Conservation (phyloP, 352 stramenopile species). For the Globisporangium takayamanum region DNA sequence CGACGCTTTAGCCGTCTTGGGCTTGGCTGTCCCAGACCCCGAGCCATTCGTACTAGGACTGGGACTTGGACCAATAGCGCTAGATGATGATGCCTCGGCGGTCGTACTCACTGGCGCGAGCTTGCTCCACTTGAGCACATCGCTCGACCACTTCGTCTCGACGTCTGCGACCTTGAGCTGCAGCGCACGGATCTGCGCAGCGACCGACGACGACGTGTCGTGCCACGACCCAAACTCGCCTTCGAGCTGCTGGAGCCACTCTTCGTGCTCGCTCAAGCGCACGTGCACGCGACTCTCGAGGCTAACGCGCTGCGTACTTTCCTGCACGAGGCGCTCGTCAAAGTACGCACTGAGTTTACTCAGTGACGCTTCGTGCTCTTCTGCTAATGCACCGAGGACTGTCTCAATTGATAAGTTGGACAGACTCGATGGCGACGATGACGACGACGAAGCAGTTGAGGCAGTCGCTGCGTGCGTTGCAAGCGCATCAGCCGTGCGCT, state of each 20-base stretch:
- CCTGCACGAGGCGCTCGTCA: slow-evolving; percentile 48
- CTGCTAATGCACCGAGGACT: slow-evolving; percentile 47
- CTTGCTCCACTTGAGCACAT: slow-evolving; percentile 29
- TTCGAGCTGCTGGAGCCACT: slow-evolving; percentile 79
- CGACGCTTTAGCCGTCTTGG: not conserved
- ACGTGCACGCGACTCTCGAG: slow-evolving; percentile 55
- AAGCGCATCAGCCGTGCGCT: slow-evolving; percentile 13
- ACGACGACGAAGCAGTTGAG: not conserved
- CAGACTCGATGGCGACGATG: slow-evolving; percentile 1
- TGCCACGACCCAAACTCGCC: slow-evolving; percentile 53
- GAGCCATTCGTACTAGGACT: slow-evolving; percentile 7
- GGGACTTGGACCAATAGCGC: too few species aligned
- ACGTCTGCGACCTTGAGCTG: slow-evolving; percentile 25
- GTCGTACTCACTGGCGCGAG: not conserved
- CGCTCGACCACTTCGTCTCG: slow-evolving; percentile 19
- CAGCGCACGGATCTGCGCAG: slow-evolving; percentile 24
- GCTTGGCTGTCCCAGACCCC: slow-evolving; percentile 5
- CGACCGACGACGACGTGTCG: slow-evolving; percentile 29
- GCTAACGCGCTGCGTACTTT: slow-evolving; percentile 52
- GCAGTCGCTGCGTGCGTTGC: not conserved
- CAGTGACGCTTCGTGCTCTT: slow-evolving; percentile 72
- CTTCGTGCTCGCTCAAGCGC: slow-evolving; percentile 58
- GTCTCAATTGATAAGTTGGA: slow-evolving; percentile 33
- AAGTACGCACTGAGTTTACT: slow-evolving; percentile 58
- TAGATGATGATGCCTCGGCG: too few species aligned